phyloP scores from a whole-genome alignment of 2,329 filamentous ascomycete genomes.

The Alternaria metachromatica region DNA sequence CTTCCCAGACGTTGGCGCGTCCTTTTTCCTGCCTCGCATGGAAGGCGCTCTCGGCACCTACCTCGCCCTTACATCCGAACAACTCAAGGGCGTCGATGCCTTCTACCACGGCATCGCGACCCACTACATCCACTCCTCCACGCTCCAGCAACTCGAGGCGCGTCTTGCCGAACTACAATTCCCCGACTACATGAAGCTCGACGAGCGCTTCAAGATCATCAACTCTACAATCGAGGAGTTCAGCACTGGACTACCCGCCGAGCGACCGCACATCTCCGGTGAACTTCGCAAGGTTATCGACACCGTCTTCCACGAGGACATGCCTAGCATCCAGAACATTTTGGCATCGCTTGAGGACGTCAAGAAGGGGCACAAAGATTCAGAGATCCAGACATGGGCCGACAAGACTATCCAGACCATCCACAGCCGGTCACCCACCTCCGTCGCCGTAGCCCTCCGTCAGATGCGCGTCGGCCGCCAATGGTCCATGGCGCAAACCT shows the following conservation, averaged over 20 bases:
- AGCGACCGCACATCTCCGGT: conserved; percentile 62
- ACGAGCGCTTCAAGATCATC: conserved; percentile 73
- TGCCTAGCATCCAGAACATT: conserved; percentile 72
- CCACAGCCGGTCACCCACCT: conserved; percentile 79
- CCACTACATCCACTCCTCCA: conserved; percentile 93
- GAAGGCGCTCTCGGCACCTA: conserved; percentile 89
- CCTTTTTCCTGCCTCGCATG: conserved; percentile 92
- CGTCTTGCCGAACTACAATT: conserved; percentile 91
- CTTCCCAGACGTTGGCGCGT: conserved; percentile 96
- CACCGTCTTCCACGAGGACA: conserved; percentile 59
- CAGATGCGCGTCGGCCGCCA: conserved; percentile 77
- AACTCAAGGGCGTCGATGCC: conserved; percentile 79
- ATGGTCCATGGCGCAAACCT: conserved; percentile 86
- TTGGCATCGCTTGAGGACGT: conserved; percentile 67
- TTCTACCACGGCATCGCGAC: conserved; percentile 93
- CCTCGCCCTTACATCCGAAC: conserved; percentile 87
- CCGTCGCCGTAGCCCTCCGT: conserved; percentile 81
- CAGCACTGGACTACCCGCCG: conserved; percentile 79
- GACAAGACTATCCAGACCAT: conserved; percentile 77
- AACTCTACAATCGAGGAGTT: conserved; percentile 92
- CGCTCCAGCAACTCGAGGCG: conserved; percentile 78
- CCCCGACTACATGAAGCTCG: conserved; percentile 72
- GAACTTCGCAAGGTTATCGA: conserved; percentile 82
- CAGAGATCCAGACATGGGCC: conserved; percentile 73
- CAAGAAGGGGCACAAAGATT: conserved; percentile 43